Evolutionary conservation across 371 early-diverging fungal genomes (phyloP).

Genomic region (Basidiobolus meristosporus): DNA sequence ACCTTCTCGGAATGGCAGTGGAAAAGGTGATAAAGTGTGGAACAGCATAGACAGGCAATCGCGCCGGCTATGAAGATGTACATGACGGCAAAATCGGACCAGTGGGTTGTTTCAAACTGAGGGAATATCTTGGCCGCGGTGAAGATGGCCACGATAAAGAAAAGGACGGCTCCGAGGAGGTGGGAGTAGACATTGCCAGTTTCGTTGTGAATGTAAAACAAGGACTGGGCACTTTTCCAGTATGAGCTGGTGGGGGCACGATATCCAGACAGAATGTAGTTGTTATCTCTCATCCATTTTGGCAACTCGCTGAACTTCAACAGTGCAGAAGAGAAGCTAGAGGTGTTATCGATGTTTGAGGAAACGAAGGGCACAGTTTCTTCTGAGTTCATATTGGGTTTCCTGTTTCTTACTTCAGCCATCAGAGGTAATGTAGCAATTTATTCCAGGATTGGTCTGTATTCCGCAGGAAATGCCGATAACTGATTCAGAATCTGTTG

Average conservation of each 20-base stretch:
- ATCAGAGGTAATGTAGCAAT: too few relatives aligned
- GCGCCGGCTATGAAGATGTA: slow-evolving; percentile 52
- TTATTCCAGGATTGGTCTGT: too few relatives aligned
- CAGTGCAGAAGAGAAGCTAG: too few relatives aligned
- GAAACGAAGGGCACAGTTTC: too few relatives aligned
- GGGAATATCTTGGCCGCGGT: slow-evolving; percentile 1
- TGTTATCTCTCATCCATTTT: slow-evolving; percentile 55
- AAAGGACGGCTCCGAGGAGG: not conserved
- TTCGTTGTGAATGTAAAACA: slow-evolving; percentile 80
- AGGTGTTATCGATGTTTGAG: too few relatives aligned
- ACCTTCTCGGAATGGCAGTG: slow-evolving; percentile 71
- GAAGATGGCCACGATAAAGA: not conserved
- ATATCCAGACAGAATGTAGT: slow-evolving; percentile 53
- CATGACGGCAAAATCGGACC: slow-evolving; percentile 38
- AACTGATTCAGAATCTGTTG: too few relatives aligned
- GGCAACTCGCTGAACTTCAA: slow-evolving; percentile 48
- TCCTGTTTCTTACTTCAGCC: too few relatives aligned
- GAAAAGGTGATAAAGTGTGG: slow-evolving; percentile 66
- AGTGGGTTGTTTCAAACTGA: slow-evolving; percentile 9
- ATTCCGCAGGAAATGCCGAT: too few relatives aligned
- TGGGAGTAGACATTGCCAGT: slow-evolving; percentile 22
- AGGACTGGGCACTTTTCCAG: slow-evolving; percentile 40
- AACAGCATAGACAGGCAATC: slow-evolving; percentile 55
- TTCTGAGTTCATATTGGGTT: too few relatives aligned
- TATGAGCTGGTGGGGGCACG: slow-evolving; percentile 56